A percentile compares a stretch with the other conserved stretches of the same genome.
Conservation (phyloP, 176 grass and related monocot genomes). For the barley (Hordeum vulgare) region MorexV3_pseudomolecules_assembly NC_058523.1:378347719-378348218, state of each 20-base stretch:
- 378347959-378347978: constrained; percentile 55
- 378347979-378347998: constrained; percentile 40
- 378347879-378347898: constrained; percentile 29
- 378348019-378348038: constrained; percentile 50
- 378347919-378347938: constrained; percentile 37
- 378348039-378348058: constrained; percentile 59
- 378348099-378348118: constrained; percentile 53
- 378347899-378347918: constrained; percentile 31
- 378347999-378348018: constrained; percentile 47
- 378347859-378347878: constrained; percentile 48
- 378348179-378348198: constrained; percentile 55
- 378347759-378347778: constrained; percentile 62
- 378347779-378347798: constrained; percentile 53
- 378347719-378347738: constrained; percentile 59
- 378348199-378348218: constrained; percentile 39
- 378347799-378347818: constrained; percentile 58
- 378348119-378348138: constrained; percentile 57
- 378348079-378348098: constrained; percentile 69
- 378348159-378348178: constrained; percentile 35
- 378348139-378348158: constrained; percentile 45
- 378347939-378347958: constrained; percentile 33
- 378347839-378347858: constrained; percentile 39
- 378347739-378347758: constrained; percentile 53
- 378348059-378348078: constrained; percentile 60
- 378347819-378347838: constrained; percentile 41